These are phyloP conservation scores for Glycine tomentella DNA, from an alignment of 306 rosid genomes.

Conservation along the genomic window DNA sequence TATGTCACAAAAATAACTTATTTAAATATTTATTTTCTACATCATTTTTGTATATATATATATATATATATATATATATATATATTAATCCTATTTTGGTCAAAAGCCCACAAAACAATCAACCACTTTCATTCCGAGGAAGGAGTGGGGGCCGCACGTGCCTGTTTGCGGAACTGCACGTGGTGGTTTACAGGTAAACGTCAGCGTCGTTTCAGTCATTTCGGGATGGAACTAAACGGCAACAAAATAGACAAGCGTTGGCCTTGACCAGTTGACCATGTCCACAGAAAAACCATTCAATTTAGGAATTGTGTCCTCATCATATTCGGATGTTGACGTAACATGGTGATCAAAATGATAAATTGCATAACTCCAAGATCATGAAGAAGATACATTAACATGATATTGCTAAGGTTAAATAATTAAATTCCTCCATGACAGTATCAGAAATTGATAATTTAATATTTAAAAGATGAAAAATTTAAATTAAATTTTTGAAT, in stretches of 20 bases:
- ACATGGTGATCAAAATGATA: background rate
- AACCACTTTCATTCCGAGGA: slow-evolving; percentile 6
- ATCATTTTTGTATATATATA: too few relatives aligned
- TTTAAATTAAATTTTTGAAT: too few relatives aligned
- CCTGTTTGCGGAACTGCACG: slow-evolving; percentile 9
- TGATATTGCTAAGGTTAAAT: background rate
- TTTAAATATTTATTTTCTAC: too few relatives aligned
- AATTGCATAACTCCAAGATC: background rate
- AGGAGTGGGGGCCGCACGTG: slow-evolving; percentile 13
- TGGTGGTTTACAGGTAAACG: slow-evolving; percentile 41
- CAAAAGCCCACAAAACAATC: too few relatives aligned
- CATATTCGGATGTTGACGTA: background rate
- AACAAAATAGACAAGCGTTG: background rate
- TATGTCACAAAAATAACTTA: too few relatives aligned
- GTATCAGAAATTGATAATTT: too few relatives aligned
- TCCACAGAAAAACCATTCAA: background rate
- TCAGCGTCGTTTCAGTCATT: slow-evolving; percentile 36
- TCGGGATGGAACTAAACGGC: slow-evolving; percentile 16
- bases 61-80: too few relatives aligned
- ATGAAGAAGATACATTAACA: background rate
- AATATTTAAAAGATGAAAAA: too few relatives aligned
- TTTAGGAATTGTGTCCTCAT: background rate
- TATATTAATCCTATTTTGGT: too few relatives aligned
- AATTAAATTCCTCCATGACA: too few relatives aligned
- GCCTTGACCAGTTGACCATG: background rate